phyloP scores from a whole-genome alignment of 768 basidiomycete species.

The Leccinum olivaceopallidum region DNA sequence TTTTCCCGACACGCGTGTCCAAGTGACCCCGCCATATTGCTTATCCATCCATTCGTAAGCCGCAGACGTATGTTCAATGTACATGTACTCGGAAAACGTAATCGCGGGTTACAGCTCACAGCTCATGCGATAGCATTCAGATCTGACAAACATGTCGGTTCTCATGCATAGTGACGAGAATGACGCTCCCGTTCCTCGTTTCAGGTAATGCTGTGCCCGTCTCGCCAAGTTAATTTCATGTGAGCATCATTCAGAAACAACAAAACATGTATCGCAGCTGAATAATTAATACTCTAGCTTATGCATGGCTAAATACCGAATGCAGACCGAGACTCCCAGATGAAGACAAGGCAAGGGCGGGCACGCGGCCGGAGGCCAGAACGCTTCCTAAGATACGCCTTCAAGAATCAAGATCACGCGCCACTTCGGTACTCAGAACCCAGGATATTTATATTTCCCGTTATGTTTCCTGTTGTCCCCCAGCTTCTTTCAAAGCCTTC shows the following conservation, averaged over 20 bases:
- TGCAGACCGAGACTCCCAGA: not conserved
- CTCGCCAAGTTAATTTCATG: not conserved
- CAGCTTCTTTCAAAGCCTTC: conserved; percentile 3
- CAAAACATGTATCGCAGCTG: not conserved
- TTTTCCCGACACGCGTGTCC: not conserved
- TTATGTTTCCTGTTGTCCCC: not conserved
- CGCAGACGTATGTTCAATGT: not conserved
- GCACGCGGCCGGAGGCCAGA: not conserved
- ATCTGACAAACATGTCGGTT: conserved; percentile 13
- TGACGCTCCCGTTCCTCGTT: conserved; percentile 3
- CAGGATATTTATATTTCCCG: not conserved
- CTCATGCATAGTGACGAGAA: conserved; percentile 7
- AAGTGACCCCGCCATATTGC: not conserved
- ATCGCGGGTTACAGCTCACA: not conserved
- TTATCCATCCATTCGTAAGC: not conserved
- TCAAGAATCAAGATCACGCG: not conserved
- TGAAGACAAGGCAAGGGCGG: not conserved
- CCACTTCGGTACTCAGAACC: not conserved
- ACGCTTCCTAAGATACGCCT: not conserved
- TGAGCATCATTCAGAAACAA: not conserved
- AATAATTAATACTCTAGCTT: not conserved
- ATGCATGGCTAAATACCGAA: not conserved
- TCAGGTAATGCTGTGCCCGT: not conserved
- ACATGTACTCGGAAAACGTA: conserved; percentile 1
- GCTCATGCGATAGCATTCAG: conserved; percentile 17